Conservation (phyloP, 2,329 filamentous ascomycete genomes). For the Hysterium pulicare region DNA sequence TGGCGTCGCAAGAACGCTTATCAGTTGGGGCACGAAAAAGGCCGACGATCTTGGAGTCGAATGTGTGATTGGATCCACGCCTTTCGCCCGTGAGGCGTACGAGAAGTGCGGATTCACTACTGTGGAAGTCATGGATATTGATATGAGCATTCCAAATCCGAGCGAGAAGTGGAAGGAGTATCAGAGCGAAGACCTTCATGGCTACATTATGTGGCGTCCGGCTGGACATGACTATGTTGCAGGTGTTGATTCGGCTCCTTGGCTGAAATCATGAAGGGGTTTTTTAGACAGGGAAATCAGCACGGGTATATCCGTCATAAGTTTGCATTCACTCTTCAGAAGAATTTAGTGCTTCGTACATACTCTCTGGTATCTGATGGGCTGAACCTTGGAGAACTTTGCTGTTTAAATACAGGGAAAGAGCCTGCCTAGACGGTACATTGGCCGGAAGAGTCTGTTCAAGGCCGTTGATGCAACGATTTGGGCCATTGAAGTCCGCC, state of each 20-base stretch:
- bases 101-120: slow-evolving; percentile 17
- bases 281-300: too few relatives aligned
- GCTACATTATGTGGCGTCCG: slow-evolving; percentile 23
- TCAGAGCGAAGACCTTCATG: slow-evolving; percentile 17
- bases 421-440: too few relatives aligned
- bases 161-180: slow-evolving; percentile 20
- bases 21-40: slow-evolving; percentile 38
- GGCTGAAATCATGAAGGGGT: too few relatives aligned
- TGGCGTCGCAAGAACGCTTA: slow-evolving; percentile 33
- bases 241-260: slow-evolving; percentile 18
- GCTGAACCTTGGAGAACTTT: too few relatives aligned
- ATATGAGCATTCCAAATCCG: slow-evolving; percentile 11
- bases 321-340: too few relatives aligned
- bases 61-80: slow-evolving; percentile 16
- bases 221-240: slow-evolving; percentile 17
- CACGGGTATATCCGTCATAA: too few relatives aligned
- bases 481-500: too few relatives aligned
- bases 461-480: too few relatives aligned
- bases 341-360: too few relatives aligned
- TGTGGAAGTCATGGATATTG: slow-evolving; percentile 18
- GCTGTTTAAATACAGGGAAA: too few relatives aligned
- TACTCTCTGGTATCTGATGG: too few relatives aligned
- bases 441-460: too few relatives aligned
- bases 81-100: slow-evolving; percentile 17
- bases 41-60: slow-evolving; percentile 30